Evolutionary conservation across 2,329 filamentous ascomycete genomes (phyloP), one percentile per base, ranked within the genome.

Genomic region (Fusarium bactridioides): DNA sequence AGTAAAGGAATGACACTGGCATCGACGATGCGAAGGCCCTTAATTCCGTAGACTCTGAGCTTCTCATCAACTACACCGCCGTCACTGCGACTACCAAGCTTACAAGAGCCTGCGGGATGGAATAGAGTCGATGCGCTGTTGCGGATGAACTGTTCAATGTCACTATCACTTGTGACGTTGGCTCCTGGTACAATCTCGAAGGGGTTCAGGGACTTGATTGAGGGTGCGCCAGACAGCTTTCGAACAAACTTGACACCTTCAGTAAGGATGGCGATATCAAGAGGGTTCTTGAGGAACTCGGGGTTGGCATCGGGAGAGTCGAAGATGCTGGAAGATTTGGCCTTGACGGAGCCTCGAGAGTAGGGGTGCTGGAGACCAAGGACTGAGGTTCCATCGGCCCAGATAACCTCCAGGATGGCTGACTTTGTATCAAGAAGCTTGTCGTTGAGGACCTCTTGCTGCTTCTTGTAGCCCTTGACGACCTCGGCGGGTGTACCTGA

Each of bases 21-120:
- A 65, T 84, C 82, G 1, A 86, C 83, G 18, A 86, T 83, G 1
- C 77, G 62, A 8, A 79, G 67, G 2, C 72, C 69, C 31, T 57
- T 23, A 0, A 77, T 51, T 2, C 75, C 77, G 19, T 79, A 73
- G 4, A 79, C 77, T 19, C 65, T 55, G 40, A 79, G 73, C 21
- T 74, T 44, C 25, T 61, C 41, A 4, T 78, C 77, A 13, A 79
- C 77, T 2, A 78, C 76, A 27, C 84, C 85, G 7, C 84, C 85
- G 3, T 83, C 76, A 7, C 79, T 79, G 10, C 78, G 78, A 13
- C 81, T 82, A 58, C 85, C 77, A 80, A 87, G 86, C 59, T 75
- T 70, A 33, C 67, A 71, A 4, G 74, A 69, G 1, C 74, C 74
- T 13, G 60, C 69, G 0, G 74, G 74, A n/a, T 76, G 74, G 27